Percentiles rank a stretch among this genome's conserved stretches.
Conservation (phyloP, 208 protist species). For the Trypanosoma boissoni region DNA sequence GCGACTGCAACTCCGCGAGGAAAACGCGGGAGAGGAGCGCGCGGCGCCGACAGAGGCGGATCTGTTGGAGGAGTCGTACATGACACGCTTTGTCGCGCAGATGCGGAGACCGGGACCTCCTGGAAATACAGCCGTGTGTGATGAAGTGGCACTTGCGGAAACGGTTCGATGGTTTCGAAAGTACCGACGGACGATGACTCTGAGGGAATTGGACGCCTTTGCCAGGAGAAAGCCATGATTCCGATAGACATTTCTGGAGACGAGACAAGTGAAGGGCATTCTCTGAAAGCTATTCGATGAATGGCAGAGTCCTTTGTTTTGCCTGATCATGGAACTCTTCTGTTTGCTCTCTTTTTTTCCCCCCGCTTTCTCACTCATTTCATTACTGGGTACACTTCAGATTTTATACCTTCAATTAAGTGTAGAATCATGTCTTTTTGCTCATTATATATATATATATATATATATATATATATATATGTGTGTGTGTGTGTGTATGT, state of each 20-base stretch:
- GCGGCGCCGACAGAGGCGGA: conserved; percentile 49
- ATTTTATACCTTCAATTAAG: neutral
- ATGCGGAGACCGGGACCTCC: conserved; percentile 16
- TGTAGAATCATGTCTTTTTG: neutral
- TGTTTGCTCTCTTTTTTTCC: conserved; percentile 20
- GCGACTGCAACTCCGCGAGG: neutral
- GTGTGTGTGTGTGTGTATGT: neutral
- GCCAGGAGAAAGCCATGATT: conserved; percentile 19
- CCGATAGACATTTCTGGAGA: too few relatives aligned
- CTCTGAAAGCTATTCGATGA: too few relatives aligned
- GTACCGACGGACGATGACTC: conserved; percentile 31
- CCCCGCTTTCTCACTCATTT: conserved; percentile 2
- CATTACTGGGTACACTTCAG: conserved; percentile 1
- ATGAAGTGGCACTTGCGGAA: conserved; percentile 26
- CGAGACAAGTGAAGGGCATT: too few relatives aligned
- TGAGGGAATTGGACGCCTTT: conserved; percentile 29
- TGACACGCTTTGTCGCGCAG: conserved; percentile 51
- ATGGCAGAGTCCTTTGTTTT: neutral
- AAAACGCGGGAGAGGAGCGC: neutral
- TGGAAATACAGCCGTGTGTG: conserved; percentile 5
- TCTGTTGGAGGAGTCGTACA: conserved; percentile 52
- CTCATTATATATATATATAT: conserved; percentile 11
- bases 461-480: conserved; percentile 2
- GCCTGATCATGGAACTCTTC: neutral
- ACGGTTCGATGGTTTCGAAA: conserved; percentile 26